Evolutionary conservation across 805 yeast species (phyloP), one percentile per base, ranked within the genome.

Genomic region (Zygosaccharomyces bisporus): DNA sequence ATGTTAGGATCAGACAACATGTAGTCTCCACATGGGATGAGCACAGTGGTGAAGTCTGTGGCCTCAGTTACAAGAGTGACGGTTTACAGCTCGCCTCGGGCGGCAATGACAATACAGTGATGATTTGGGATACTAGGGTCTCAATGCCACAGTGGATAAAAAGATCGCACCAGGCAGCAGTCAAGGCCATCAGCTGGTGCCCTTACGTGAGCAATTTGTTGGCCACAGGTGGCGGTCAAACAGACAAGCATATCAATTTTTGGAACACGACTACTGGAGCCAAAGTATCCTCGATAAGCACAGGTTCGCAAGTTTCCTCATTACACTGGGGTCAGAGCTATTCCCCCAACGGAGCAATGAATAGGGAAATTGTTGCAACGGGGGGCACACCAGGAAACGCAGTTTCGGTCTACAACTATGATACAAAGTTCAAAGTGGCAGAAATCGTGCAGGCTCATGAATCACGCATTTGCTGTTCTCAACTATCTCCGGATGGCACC

Each of bases 161-260:
- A 61, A 76, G 83, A 13, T 78, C 80, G 43, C 99, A 91, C 66
- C 82, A 78, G 23, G 96, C 98, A 0, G 98, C 98, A 0, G 96
- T 91, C 4, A 93, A 93, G 66, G 97, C 98, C 1, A 64, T 93
- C 39, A 81, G 91, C 6, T 91, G 97, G 96, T 85, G 95, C 60
- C 98, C 98, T 1, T 83, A 83, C 62, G 91, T 87, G 55, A 70
- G 69, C 23, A 83, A 85, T 48, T 66, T 90, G 43, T 72, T 91
- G 41, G 97, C 97, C n/a, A 84, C 96, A 3, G 99, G 98, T 5
- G 99, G 99, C 41, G 99, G 99, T 12, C 83, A 95, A 9, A 77
- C 86, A 24, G 97, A 93, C 66, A 83, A 81, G 60, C 77, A 82
- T 37, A 86, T 91, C 47, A 91, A 91, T 66, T 87, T 93, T 67